A percentile compares a stretch with the other conserved stretches of the same genome.
These are phyloP conservation scores for Cronartium ribicola DNA, from an alignment of 1,284 basidiomycete genomes.

Conservation along the genomic window DNA sequence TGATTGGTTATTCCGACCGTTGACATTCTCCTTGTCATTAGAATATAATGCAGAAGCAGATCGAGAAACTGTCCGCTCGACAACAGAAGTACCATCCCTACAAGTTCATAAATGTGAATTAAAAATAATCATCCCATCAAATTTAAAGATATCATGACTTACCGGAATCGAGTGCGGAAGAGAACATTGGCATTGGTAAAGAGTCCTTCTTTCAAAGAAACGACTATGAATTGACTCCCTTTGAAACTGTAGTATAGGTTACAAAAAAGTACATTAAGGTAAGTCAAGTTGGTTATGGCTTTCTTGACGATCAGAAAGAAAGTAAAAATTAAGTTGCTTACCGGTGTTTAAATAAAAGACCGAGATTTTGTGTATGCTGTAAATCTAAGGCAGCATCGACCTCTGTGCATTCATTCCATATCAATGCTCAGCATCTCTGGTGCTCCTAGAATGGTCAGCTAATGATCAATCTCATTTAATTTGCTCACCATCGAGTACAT, in stretches of 20 bases:
- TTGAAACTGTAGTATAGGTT: conserved; percentile 99
- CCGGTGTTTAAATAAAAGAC: conserved; percentile 48
- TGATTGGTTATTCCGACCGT: not conserved
- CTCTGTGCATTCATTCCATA: conserved; percentile 46
- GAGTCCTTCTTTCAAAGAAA: conserved; percentile 91
- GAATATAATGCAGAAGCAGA: conserved; percentile 42
- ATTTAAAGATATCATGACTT: conserved; percentile 48
- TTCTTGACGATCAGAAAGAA: conserved; percentile 62
- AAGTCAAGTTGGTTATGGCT: not conserved
- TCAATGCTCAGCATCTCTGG: not conserved
- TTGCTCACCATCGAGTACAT: conserved; percentile 46
- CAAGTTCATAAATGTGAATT: not conserved
- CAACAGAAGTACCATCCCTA: conserved; percentile 45
- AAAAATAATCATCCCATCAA: not conserved
- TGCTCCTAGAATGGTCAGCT: not conserved
- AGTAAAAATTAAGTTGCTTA: conserved; percentile 49
- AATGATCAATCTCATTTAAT: not conserved
- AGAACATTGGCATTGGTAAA: conserved; percentile 98
- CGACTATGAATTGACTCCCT: conserved; percentile 96
- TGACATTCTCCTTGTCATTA: conserved; percentile 23
- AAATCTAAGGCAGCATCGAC: conserved; percentile 52
- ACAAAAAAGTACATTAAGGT: conserved; percentile 57
- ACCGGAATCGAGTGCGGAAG: conserved; percentile 67
- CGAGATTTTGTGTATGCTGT: conserved; percentile 52
- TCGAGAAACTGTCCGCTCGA: conserved; percentile 48